Evolutionary conservation across 73 alveolate species (phyloP).

Genomic region (Paramecium caudatum): DNA sequence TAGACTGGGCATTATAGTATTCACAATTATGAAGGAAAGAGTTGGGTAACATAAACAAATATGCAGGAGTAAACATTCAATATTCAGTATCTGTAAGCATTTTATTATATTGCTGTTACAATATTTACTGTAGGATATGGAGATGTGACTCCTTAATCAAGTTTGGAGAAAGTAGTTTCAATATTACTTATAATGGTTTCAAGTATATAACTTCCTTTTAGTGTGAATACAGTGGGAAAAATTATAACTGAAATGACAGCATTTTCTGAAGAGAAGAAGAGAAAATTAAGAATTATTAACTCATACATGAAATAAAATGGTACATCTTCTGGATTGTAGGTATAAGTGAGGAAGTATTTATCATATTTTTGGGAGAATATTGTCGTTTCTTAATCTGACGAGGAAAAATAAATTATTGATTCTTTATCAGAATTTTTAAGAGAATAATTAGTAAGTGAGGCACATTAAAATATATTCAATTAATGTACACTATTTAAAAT

Average conservation of each 20-base stretch:
- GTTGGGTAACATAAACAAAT: slow-evolving; percentile 72
- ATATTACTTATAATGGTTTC: slow-evolving; percentile 85
- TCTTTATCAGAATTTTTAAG: slow-evolving; percentile 51
- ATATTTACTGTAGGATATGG: slow-evolving; percentile 91
- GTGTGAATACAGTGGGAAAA: slow-evolving; percentile 85
- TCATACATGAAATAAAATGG: slow-evolving; percentile 75
- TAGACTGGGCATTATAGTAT: slow-evolving; percentile 56
- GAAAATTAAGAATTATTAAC: slow-evolving; percentile 78
- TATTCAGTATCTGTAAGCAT: slow-evolving; percentile 76
- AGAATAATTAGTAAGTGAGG: slow-evolving; percentile 32
- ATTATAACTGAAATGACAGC: slow-evolving; percentile 79
- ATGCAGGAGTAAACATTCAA: slow-evolving; percentile 13
- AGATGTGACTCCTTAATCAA: slow-evolving; percentile 80
- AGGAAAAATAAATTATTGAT: slow-evolving; percentile 58
- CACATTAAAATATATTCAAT: slow-evolving; percentile 49
- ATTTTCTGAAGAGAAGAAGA: slow-evolving; percentile 78
- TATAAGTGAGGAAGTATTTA: slow-evolving; percentile 79
- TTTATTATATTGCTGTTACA: slow-evolving; percentile 86
- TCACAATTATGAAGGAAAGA: slow-evolving; percentile 52
- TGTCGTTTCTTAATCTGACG: background rate
- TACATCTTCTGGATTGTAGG: slow-evolving; percentile 76
- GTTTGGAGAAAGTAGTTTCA: slow-evolving; percentile 77
- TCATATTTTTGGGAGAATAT: slow-evolving; percentile 79
- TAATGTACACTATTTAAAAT: slow-evolving; percentile 50
- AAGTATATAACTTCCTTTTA: slow-evolving; percentile 87